These are phyloP conservation scores for Jacaranda copaia DNA, from an alignment of 257 asterid genomes.

Conservation along the genomic window DNA sequence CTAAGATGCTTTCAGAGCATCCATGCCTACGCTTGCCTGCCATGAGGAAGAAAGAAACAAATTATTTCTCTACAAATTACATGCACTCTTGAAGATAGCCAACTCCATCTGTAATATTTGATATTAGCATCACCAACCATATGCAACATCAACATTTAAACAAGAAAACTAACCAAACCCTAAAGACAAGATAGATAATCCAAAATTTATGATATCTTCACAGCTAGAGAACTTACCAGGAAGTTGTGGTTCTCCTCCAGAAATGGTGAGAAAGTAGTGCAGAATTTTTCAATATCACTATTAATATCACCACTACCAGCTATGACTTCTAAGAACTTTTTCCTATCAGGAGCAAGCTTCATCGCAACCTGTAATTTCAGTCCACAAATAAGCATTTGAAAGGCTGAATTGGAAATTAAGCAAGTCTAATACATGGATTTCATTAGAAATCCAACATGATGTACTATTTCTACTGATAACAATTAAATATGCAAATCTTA, in stretches of 20 bases:
- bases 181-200: not conserved
- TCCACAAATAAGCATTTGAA: constrained; percentile 14
- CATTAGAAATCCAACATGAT: constrained; percentile 14
- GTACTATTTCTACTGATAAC: not conserved
- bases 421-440: not conserved
- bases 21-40: constrained; percentile 96
- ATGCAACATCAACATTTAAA: constrained; percentile 12
- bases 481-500: not conserved
- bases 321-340: constrained; percentile 82
- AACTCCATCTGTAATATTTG: not conserved
- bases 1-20: constrained; percentile 92
- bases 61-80: constrained; percentile 10
- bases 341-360: constrained; percentile 99
- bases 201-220: not conserved
- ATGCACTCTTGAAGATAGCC: not conserved
- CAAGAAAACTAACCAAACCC: not conserved
- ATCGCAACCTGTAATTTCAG: constrained; percentile 74
- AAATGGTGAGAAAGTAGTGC: constrained; percentile 75
- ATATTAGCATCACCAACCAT: constrained; percentile 22
- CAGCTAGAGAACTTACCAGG: constrained; percentile 65
- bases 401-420: constrained; percentile 17
- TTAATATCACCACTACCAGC: constrained; percentile 74
- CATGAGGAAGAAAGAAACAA: constrained; percentile 24
- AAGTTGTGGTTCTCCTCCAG: constrained; percentile 97
- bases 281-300: constrained; percentile 77